Percentiles rank a stretch among this genome's conserved stretches.
phyloP scores from a whole-genome alignment of 768 basidiomycete species.

The Trametes meyenii region DNA sequence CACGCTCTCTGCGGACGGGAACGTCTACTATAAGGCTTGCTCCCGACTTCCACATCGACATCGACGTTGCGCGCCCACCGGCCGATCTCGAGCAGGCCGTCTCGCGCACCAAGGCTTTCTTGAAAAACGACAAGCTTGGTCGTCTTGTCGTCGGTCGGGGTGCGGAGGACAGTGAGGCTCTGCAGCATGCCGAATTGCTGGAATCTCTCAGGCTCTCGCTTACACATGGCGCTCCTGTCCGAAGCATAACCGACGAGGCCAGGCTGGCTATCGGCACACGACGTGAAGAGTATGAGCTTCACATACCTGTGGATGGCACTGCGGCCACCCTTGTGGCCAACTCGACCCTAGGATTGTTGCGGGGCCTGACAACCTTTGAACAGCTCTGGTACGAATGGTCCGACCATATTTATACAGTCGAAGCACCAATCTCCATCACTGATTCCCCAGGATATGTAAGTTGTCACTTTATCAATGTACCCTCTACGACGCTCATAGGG shows the following conservation, averaged over 20 bases:
- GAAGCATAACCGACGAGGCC: conserved; percentile 55
- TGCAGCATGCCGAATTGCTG: conserved; percentile 46
- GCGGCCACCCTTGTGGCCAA: conserved; percentile 57
- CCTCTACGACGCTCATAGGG: neutral
- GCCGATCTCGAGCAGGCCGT: conserved; percentile 60
- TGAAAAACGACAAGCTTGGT: conserved; percentile 57
- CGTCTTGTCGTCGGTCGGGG: conserved; percentile 62
- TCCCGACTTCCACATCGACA: conserved; percentile 49
- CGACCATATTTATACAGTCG: conserved; percentile 48
- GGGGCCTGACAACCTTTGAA: conserved; percentile 74
- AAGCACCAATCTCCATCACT: conserved; percentile 58
- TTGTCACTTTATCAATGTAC: conserved; percentile 13
- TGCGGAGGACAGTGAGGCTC: conserved; percentile 41
- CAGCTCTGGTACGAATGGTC: conserved; percentile 60
- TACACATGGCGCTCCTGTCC: conserved; percentile 25
- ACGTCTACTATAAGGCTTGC: conserved; percentile 41
- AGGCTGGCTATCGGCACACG: conserved; percentile 49
- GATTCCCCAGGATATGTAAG: conserved; percentile 68
- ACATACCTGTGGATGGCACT: conserved; percentile 53
- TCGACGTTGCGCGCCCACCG: conserved; percentile 44
- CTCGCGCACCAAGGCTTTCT: conserved; percentile 44
- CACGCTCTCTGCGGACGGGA: conserved; percentile 35
- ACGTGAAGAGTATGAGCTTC: conserved; percentile 61
- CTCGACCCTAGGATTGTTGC: conserved; percentile 64
- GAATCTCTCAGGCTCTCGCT: conserved; percentile 46